Evolutionary conservation across 2,329 filamentous ascomycete genomes (phyloP).

Genomic region (Aspergillus uvarum): DNA sequence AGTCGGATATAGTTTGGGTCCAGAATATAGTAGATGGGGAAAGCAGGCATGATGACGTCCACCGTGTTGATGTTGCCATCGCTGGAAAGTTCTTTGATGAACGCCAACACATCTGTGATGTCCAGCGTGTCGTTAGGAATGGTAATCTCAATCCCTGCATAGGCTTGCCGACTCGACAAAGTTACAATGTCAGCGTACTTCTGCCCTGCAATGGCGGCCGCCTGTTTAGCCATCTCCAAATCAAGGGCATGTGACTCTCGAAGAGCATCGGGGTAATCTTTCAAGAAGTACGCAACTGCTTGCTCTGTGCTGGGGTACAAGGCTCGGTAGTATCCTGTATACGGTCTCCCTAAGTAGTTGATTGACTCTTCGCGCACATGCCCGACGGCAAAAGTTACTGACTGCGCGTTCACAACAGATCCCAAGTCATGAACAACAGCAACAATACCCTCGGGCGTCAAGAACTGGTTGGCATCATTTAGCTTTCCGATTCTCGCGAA

Average conservation of each 20-base stretch:
- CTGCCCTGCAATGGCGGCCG: constrained; percentile 32
- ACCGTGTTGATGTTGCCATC: constrained; percentile 47
- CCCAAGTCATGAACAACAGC: constrained; percentile 45
- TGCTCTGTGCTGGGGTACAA: constrained; percentile 33
- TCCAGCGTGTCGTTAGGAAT: constrained; percentile 37
- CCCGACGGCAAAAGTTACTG: constrained; percentile 45
- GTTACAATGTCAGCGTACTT: constrained; percentile 46
- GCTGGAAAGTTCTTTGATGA: constrained; percentile 47
- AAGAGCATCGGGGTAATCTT: constrained; percentile 41
- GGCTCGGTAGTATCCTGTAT: constrained; percentile 44
- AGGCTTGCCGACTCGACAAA: constrained; percentile 44
- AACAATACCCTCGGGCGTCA: constrained; percentile 32
- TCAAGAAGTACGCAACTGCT: constrained; percentile 41
- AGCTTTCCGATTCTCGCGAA: constrained; percentile 38
- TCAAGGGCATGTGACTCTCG: constrained; percentile 38
- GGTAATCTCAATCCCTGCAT: constrained; percentile 43
- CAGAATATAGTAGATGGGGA: constrained; percentile 46
- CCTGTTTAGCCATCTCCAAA: constrained; percentile 27
- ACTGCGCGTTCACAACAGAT: constrained; percentile 23
- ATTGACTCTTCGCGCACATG: constrained; percentile 43
- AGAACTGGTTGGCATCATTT: constrained; percentile 22
- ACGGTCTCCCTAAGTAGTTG: constrained; percentile 42
- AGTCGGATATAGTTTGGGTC: constrained; percentile 46
- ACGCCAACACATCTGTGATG: constrained; percentile 34
- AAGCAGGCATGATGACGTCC: constrained; percentile 46